These are phyloP conservation scores for Skeletonema tropicum DNA, from an alignment of 108 stramenopile genomes.

Conservation along the genomic window DNA sequence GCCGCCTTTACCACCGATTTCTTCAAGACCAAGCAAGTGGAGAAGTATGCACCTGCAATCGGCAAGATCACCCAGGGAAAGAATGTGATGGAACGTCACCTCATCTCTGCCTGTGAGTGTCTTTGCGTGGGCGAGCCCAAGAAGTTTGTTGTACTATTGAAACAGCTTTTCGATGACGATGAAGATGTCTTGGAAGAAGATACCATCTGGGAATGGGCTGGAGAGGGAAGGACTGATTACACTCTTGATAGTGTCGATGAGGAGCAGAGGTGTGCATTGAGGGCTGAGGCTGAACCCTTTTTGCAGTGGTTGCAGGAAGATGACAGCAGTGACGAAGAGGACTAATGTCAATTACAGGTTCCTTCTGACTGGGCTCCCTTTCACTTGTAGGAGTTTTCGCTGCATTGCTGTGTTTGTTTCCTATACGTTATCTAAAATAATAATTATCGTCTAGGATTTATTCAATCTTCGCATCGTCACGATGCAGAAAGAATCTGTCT, in stretches of 20 bases:
- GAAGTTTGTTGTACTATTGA: constrained; percentile 90
- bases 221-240: constrained; percentile 80
- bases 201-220: constrained; percentile 91
- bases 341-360: constrained; percentile 19
- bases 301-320: constrained; percentile 92
- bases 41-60: constrained; percentile 66
- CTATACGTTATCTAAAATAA: not conserved
- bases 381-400: not conserved
- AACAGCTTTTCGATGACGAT: constrained; percentile 92
- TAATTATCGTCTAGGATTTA: not conserved
- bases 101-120: constrained; percentile 79
- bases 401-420: not conserved
- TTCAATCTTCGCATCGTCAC: not conserved
- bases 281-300: constrained; percentile 85
- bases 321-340: constrained; percentile 75
- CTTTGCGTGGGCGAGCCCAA: constrained; percentile 84
- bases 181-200: constrained; percentile 90
- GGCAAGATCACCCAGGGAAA: constrained; percentile 72
- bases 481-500: too few species aligned
- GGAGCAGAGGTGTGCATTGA: constrained; percentile 74
- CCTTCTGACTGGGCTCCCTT: not conserved
- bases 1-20: constrained; percentile 80
- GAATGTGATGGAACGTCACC: constrained; percentile 83
- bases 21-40: constrained; percentile 84
- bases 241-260: constrained; percentile 78